Evolutionary conservation across 805 yeast species (phyloP), one percentile per base, ranked within the genome.

Genomic region (Candida fluviatilis): DNA sequence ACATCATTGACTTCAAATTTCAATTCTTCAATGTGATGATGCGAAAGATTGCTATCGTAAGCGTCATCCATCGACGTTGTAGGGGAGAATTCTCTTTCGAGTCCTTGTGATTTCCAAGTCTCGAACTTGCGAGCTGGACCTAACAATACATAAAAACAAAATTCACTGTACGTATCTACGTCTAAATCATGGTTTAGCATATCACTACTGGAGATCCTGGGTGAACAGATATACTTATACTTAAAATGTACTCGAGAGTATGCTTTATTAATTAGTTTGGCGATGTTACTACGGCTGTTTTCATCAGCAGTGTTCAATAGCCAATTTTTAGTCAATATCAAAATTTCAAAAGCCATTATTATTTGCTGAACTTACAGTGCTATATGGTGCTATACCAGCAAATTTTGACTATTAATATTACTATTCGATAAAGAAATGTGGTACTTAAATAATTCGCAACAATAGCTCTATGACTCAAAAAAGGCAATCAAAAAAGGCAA

Each of bases 211-310:
- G 65, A 62, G 18, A 78, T 58, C 37, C 84, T 58, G 4, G 66
- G 57, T 0, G 73, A 57, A 12, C 47, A 43, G 14, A 78, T 64
- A 5, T 74, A 50, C 1, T 64, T 60, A 47, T 58, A 78, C 44
- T 64, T 65, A 51, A 42, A 64, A 39, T 72, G 57, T 7, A 75
- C 72, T 41, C 69, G 73, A 42, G 69, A 59, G 51, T 77, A 78
- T 1, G 78, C 77, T 38, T 64, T 60, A 50, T 78, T 78, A 40
- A 78, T 53, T n/a, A 72, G 39, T 5, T 51, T 40, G 37, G 25
- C n/a, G 29, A 16, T 18, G 35, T 32, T 31, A 4, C 5, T 15
- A 5, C 25, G 24, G 25, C 35, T 31, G 19, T 38, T 37, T 2
- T 13, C 15, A 21, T 35, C 19, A 10, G 32, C 32, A n/a, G 17